phyloP scores from a whole-genome alignment of 805 yeast species.

The Wickerhamiella cacticola region DNA sequence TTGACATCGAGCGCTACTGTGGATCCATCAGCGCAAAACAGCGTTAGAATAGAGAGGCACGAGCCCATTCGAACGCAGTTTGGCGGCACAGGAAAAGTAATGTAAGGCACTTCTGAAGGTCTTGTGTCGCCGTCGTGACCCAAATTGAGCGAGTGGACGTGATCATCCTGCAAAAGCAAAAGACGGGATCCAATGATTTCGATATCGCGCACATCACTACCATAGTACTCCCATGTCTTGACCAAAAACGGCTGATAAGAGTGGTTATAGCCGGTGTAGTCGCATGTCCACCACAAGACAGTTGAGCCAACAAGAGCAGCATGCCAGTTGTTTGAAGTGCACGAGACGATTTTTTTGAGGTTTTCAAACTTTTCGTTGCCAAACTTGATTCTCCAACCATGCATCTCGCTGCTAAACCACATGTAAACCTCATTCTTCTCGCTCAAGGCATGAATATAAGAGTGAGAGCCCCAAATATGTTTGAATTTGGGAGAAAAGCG shows the following conservation, averaged over 20 bases:
- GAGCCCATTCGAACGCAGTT: background rate
- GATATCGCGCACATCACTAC: constrained; percentile 1
- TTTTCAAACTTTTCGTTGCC: background rate
- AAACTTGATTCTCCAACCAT: constrained; percentile 3
- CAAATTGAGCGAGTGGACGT: background rate
- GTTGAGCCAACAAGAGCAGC: constrained; percentile 5
- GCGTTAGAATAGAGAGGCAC: constrained; percentile 5
- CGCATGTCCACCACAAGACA: constrained; percentile 11
- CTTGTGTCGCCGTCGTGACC: constrained; percentile 5
- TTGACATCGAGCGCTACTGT: constrained; percentile 6
- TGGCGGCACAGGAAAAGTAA: background rate
- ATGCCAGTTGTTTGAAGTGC: constrained; percentile 10
- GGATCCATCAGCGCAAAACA: constrained; percentile 4
- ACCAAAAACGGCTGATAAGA: constrained; percentile 3
- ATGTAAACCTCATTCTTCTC: constrained; percentile 5
- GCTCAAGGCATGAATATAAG: constrained; percentile 6
- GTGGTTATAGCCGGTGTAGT: constrained; percentile 3
- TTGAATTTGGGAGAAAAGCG: constrained; percentile 7
- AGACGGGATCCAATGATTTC: constrained; percentile 4
- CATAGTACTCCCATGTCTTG: constrained; percentile 3
- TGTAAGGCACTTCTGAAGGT: constrained; percentile 1
- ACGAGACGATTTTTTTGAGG: constrained; percentile 3
- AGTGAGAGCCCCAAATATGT: constrained; percentile 10
- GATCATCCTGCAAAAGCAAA: background rate
- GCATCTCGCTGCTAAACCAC: constrained; percentile 11